Percentiles rank a stretch among this genome's conserved stretches.
These are phyloP conservation scores for Aspergillus piperis DNA, from an alignment of 2,329 filamentous ascomycete genomes.

Conservation along the genomic window DNA sequence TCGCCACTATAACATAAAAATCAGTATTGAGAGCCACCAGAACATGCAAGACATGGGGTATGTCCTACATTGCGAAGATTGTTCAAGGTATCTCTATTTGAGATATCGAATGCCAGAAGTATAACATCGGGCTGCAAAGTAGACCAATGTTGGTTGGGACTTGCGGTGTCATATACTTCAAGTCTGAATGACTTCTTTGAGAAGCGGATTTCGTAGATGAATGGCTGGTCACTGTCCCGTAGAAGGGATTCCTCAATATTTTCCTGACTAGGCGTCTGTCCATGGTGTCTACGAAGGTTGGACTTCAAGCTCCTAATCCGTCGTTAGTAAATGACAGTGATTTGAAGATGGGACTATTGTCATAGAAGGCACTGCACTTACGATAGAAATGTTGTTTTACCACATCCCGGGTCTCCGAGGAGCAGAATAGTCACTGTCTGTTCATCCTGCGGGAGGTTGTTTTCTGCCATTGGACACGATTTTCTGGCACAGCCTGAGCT, in stretches of 20 bases:
- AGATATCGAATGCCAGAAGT: slow-evolving; percentile 61
- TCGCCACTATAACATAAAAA: slow-evolving; percentile 39
- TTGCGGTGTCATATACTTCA: slow-evolving; percentile 59
- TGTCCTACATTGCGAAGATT: slow-evolving; percentile 46
- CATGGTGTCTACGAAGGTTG: slow-evolving; percentile 19
- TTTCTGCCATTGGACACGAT: slow-evolving; percentile 11
- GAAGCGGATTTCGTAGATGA: slow-evolving; percentile 59
- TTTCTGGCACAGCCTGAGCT: not conserved
- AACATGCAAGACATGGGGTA: too few relatives aligned
- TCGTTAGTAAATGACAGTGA: not conserved
- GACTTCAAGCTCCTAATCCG: slow-evolving; percentile 21
- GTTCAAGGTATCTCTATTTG: slow-evolving; percentile 52
- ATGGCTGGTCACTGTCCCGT: slow-evolving; percentile 60
- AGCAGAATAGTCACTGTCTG: slow-evolving; percentile 51
- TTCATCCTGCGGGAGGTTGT: slow-evolving; percentile 3
- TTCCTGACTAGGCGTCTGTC: slow-evolving; percentile 16
- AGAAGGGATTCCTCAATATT: slow-evolving; percentile 46
- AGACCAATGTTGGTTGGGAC: slow-evolving; percentile 58
- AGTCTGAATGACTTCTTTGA: slow-evolving; percentile 58
- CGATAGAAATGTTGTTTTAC: slow-evolving; percentile 65
- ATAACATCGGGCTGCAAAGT: slow-evolving; percentile 56
- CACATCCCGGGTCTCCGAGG: slow-evolving; percentile 60
- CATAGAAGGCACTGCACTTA: slow-evolving; percentile 40
- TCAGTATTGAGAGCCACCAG: not conserved
- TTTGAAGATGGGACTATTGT: too few relatives aligned